A percentile compares a stretch with the other conserved stretches of the same genome.
Conservation (phyloP, 2,329 filamentous ascomycete species). For the Samsoniella hepiali region DNA sequence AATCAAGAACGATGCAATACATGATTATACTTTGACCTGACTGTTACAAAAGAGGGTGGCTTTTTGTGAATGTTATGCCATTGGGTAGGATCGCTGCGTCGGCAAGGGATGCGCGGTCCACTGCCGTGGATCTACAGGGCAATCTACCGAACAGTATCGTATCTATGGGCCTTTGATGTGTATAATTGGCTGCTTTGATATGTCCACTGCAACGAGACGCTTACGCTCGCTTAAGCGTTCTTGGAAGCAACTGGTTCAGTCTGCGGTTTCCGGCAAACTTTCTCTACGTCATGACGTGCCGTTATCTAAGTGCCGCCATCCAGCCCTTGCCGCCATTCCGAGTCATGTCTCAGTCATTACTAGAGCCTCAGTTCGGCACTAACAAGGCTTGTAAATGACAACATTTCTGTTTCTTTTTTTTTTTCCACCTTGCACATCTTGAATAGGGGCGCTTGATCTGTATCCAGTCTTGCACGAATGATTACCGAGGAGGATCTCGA, state of each 20-base stretch:
- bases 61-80: not conserved
- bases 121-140: not conserved
- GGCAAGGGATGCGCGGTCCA: not conserved
- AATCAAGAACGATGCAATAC: too few species aligned
- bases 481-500: conserved; percentile 1
- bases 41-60: too few species aligned
- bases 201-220: not conserved
- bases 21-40: too few species aligned
- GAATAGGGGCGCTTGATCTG: not conserved
- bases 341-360: too few species aligned
- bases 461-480: not conserved
- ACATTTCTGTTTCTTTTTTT: not conserved
- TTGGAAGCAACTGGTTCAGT: not conserved
- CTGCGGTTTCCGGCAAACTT: not conserved
- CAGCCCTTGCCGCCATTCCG: too few species aligned
- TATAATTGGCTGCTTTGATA: not conserved
- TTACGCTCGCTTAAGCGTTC: not conserved
- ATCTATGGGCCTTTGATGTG: too few species aligned
- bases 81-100: not conserved
- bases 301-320: too few species aligned
- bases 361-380: too few species aligned
- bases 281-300: too few species aligned
- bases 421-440: not conserved
- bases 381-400: too few species aligned
- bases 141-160: not conserved